These are phyloP conservation scores for Fusarium verrucosum DNA, from an alignment of 2,329 filamentous ascomycete genomes.

Conservation along the genomic window DNA sequence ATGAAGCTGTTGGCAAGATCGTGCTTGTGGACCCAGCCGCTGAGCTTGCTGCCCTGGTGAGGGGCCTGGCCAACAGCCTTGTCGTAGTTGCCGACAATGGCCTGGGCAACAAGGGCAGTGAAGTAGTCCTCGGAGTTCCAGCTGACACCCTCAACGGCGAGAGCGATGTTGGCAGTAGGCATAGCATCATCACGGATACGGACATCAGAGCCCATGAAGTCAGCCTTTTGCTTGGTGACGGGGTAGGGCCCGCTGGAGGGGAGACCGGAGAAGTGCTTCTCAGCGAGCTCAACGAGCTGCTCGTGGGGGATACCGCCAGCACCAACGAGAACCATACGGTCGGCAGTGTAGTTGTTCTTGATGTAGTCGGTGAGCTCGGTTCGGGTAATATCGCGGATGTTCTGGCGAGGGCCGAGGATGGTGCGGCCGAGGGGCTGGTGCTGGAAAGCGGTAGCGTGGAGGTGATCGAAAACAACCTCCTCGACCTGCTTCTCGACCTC, in stretches of 20 bases:
- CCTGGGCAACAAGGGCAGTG: slow-evolving; percentile 95
- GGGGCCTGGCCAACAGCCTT: slow-evolving; percentile 97
- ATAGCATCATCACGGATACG: slow-evolving; percentile 96
- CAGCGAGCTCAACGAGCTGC: slow-evolving; percentile 92
- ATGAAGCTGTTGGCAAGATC: slow-evolving; percentile 99
- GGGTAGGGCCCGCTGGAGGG: slow-evolving; percentile 78
- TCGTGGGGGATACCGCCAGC: slow-evolving; percentile 93
- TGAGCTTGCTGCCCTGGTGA: slow-evolving; percentile 98
- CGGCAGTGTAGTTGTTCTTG: slow-evolving; percentile 99
- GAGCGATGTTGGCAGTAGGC: slow-evolving; percentile 95
- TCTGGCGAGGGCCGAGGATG: slow-evolving; percentile 96
- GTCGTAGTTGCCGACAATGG: slow-evolving; percentile 99
- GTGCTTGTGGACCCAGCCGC: slow-evolving; percentile 91
- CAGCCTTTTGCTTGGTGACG: slow-evolving; percentile 85
- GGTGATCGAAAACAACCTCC: slow-evolving; percentile 99
- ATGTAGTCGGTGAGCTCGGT: slow-evolving; percentile 95
- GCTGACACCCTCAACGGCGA: slow-evolving; percentile 98
- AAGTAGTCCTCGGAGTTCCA: slow-evolving; percentile 99
- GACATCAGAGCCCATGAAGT: slow-evolving; percentile 97
- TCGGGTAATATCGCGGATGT: slow-evolving; percentile 95
- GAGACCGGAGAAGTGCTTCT: slow-evolving; percentile 90
- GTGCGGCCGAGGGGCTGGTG: slow-evolving; percentile 95
- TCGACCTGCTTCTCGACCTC: slow-evolving; percentile 99
- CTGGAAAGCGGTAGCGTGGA: slow-evolving; percentile 98
- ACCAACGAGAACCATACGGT: slow-evolving; percentile 98